Base-by-base conservation (phyloP, 495 filamentous ascomycete species). In the Aspergillus mulundensis region DNA sequence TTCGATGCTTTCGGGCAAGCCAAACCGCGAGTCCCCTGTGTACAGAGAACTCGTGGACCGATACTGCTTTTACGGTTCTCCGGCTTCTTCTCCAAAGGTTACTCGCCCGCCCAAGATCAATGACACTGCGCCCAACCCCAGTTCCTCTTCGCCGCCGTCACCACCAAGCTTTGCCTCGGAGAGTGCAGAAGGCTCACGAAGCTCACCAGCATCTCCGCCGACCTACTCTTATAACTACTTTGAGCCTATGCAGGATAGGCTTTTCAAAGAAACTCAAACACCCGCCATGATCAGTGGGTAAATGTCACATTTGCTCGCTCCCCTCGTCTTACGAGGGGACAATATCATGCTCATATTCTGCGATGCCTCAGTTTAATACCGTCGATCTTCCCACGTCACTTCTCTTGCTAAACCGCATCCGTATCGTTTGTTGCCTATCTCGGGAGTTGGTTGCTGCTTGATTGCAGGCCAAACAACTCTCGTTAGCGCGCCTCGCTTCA, bases 31-130 rank as follows among this genome's bases (percentile, higher is more conserved):
- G 21, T 95, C 93, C 21, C 82, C 87, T 38, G 88, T 89, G 50
- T 97, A 97, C 71, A 86, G 91, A 66, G 94, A 98, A 70, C 79
- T 98, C 54, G 83, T 98, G 64, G 89, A 95, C 77, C 95, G 95
- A 73, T 98, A 95, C 75, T 98, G 94, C 61, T 66, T 66, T 50
- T 62, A 57, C 49, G 57, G 60, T 21, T 63, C 59, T 36, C 56
- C 58, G n/a, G 48, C 40, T 25, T 61, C 34, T 7, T 54, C 56
- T 16, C 39, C 53, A 8, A 52, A 54, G 7, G 41, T 23, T 15
- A 52, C 43, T 34, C 49, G 24, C 43, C 20, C 54, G 50, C 57
- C 39, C n/a, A 60, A 41, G 50, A 51, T 38, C 7, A 42, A 39
- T 8, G 46, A 56, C 18, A 30, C 49, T 15, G 19, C 44, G 28